These are phyloP conservation scores for Debaryomyces sp. DNA, from an alignment of 1,139 yeast genomes.

Conservation along the genomic window DNA sequence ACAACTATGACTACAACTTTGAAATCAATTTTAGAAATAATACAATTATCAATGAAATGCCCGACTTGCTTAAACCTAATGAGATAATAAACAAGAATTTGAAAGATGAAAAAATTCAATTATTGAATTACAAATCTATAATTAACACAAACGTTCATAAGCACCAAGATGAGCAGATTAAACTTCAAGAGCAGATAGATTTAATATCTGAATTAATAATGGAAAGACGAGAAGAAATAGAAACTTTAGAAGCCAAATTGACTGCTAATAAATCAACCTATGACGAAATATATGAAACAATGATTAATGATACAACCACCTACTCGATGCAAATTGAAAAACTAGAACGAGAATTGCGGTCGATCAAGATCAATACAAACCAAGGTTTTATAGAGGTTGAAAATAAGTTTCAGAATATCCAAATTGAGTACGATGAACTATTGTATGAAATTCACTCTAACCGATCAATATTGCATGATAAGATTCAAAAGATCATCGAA, in stretches of 20 bases:
- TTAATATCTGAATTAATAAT: slow-evolving; percentile 53
- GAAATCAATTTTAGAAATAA: slow-evolving; percentile 34
- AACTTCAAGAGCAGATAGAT: slow-evolving; percentile 63
- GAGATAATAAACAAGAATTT: slow-evolving; percentile 37
- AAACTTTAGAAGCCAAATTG: slow-evolving; percentile 59
- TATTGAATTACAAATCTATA: slow-evolving; percentile 50
- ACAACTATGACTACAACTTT: slow-evolving; percentile 28
- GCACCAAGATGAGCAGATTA: slow-evolving; percentile 61
- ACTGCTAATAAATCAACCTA: slow-evolving; percentile 55
- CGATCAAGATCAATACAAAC: slow-evolving; percentile 53
- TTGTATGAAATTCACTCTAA: slow-evolving; percentile 50
- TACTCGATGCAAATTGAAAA: slow-evolving; percentile 68
- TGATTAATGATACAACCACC: slow-evolving; percentile 55
- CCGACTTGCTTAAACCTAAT: slow-evolving; percentile 26
- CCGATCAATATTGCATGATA: slow-evolving; percentile 52
- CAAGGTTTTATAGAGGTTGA: slow-evolving; percentile 60
- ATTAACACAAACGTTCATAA: slow-evolving; percentile 52
- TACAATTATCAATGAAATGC: slow-evolving; percentile 22
- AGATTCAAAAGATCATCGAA: slow-evolving; percentile 60
- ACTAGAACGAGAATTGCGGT: slow-evolving; percentile 61
- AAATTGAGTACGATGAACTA: slow-evolving; percentile 57
- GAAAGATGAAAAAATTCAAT: slow-evolving; percentile 40
- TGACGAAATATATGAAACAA: slow-evolving; percentile 60
- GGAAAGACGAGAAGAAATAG: slow-evolving; percentile 62
- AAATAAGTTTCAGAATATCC: slow-evolving; percentile 56